Evolutionary conservation across 2,329 filamentous ascomycete species (phyloP), one percentile per base, ranked within the genome.

Genomic region (Lasiodiplodia sp.): DNA sequence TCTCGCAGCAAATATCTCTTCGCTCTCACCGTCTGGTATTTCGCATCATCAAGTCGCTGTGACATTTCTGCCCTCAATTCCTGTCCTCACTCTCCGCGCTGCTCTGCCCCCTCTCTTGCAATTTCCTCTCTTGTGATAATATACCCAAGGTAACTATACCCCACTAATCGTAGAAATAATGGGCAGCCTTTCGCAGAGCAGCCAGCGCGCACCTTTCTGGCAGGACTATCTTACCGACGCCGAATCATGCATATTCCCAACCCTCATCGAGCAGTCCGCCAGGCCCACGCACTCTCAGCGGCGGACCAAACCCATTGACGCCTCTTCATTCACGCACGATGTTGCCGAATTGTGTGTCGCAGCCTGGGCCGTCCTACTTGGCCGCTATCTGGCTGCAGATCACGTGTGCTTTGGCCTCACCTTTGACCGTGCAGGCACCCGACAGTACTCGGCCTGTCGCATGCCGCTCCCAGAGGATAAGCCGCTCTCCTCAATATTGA

Each of bases 91-190:
- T 55, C 53, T 57, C 31, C 53, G 12, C 53, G 31, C 53, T 57
- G 53, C 18, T 23, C 53, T 34, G 12, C 31, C 31, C n/a, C 18
- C 18, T 23, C 47, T 51, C 47, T 51, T 21, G 12, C 18, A 51
- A 21, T 21, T 21, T 10, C 16, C 47, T 18, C 47, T 25, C 31
- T 23, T 21, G 55, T 23, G n/a, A 10, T 40, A 7, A 10, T 40
- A 7, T 37, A 8, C 37, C 56, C 11, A 58, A 58, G 37, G 56
- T 58, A 58, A 58, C 56, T 58, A 58, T 40, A 44, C n/a, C 34
- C 56, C 56, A 44, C 56, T 58, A 58, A 58, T 58, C 37, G 37
- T 58, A 40, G n/a, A 58, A 40, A 58, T 58, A 58, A 58, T 58
- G 56, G 56, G 56, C 37, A 58, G 56, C 44, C 56, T 58, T 58